Base-by-base conservation (phyloP, 192 early-diverging fungal genomes). In the Coemansia sp. region DNA sequence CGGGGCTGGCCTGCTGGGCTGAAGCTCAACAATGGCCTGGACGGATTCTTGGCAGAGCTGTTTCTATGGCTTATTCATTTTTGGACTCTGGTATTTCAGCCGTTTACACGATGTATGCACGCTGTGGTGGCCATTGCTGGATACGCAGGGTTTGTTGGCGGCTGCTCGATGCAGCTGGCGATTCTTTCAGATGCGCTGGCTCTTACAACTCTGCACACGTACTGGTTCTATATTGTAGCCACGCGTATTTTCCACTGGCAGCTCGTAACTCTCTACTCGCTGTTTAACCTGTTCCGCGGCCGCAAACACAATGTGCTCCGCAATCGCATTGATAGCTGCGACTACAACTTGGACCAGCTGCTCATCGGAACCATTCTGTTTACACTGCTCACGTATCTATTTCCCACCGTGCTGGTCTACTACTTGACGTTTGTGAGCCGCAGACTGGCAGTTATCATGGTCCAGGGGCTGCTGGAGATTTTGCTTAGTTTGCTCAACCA, bases 201-300 rank as follows among this genome's bases (percentile, higher is more conserved):
- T 0, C 80, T 97, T 30, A 74, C 86, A 37, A 96, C 97, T 0
- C 45, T 97, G 12, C 96, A 99, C 62, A 83, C 97, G 26, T 93
- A 96, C 59, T 83, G 93, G 71, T 98, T 98, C 72, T 98, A 99
- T 53, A 86, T 89, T 70, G 89, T 99, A 1, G 91, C 94, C 0
- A 88, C 89, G 0, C 85, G 88, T 17, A 91, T 99, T 16, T 97
- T 95, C 63, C 84, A 90, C 61, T 97, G 94, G 95, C 91, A 94
- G 59, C 71, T 95, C 32, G 80, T 82, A 0, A 87, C 85, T 6
- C 80, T 99, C 0, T 84, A 87, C 36, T 92, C 93, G 5, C 69
- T 97, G 38, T 94, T 97, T 53, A 95, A 93, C 37, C 69, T 98
- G 41, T 99, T 98, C 63, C 81, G 89, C 58, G 97, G 91, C 67